phyloP scores from a whole-genome alignment of 257 asterid genomes.

The Petrea volubilis region DNA sequence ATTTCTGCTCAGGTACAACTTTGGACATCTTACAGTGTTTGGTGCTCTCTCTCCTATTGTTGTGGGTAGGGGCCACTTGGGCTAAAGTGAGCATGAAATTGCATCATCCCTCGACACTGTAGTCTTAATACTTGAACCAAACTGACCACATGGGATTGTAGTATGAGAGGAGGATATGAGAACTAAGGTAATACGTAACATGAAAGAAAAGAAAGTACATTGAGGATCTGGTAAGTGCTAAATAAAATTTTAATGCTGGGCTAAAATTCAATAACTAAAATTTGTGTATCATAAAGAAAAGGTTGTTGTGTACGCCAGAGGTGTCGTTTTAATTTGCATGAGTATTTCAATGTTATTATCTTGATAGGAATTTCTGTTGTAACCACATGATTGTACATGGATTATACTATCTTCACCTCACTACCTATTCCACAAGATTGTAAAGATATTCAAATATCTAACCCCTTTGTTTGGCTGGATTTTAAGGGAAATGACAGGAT shows the following conservation, averaged over 20 bases:
- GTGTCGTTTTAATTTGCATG: background rate
- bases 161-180: slow-evolving; percentile 5
- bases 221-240: background rate
- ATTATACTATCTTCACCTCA: background rate
- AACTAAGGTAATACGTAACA: background rate
- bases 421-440: background rate
- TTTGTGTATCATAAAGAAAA: background rate
- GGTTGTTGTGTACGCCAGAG: background rate
- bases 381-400: background rate
- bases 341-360: background rate
- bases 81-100: slow-evolving; percentile 8
- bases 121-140: slow-evolving; percentile 2
- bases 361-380: background rate
- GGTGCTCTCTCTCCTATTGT: background rate
- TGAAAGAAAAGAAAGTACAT: background rate
- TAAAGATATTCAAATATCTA: background rate
- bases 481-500: background rate
- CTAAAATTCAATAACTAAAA: background rate
- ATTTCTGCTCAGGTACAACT: slow-evolving; percentile 56
- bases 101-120: background rate
- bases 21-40: slow-evolving; percentile 1
- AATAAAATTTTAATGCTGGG: background rate
- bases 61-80: background rate
- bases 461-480: background rate
- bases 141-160: slow-evolving; percentile 1